Evolutionary conservation across 169 alveolate genomes (phyloP).

Genomic region (Plasmodium gonderi): DNA sequence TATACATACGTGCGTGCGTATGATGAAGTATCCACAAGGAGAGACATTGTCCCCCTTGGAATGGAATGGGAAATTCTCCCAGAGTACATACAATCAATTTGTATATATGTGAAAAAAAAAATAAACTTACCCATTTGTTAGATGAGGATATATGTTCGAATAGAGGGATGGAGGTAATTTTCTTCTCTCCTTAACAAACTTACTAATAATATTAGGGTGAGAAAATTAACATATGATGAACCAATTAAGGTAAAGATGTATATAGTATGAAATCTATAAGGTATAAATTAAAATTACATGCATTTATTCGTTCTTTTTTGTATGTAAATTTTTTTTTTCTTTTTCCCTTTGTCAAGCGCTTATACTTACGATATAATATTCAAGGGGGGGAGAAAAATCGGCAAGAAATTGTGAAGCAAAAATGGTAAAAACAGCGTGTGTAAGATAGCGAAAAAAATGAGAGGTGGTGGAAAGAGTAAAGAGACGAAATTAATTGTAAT

Average conservation of each 20-base stretch:
- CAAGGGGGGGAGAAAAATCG: not conserved
- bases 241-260: not conserved
- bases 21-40: not conserved
- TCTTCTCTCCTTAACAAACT: not conserved
- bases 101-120: not conserved
- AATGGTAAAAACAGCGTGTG: no score
- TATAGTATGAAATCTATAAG: not conserved
- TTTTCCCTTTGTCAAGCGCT: constrained; percentile 19
- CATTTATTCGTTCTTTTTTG: not conserved
- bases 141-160: not conserved
- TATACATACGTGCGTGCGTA: not conserved
- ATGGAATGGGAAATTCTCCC: not conserved
- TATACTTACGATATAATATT: not conserved
- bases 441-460: not conserved
- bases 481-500: not conserved
- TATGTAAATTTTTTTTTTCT: constrained; percentile 16
- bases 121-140: not conserved
- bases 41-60: not conserved
- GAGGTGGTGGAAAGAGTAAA: not conserved
- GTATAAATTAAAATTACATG: not conserved
- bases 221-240: not conserved
- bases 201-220: not conserved
- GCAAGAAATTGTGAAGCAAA: no score
- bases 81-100: not conserved
- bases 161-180: not conserved